Conservation (phyloP, 75 land plant species). For the Adiantum capillusveneris region DNA sequence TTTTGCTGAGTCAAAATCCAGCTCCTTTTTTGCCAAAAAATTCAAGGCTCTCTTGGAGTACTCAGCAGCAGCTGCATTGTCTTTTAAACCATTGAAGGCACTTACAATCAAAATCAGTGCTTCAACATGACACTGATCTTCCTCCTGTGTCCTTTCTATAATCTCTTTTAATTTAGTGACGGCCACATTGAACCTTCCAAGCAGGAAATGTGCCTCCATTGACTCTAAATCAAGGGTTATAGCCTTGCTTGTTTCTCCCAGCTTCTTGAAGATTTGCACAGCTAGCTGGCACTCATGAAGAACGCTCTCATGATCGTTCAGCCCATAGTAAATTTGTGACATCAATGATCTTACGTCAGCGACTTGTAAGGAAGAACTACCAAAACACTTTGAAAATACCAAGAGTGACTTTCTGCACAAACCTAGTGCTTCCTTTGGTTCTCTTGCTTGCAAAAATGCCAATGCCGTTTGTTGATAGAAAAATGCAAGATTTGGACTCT, state of each 20-base stretch:
- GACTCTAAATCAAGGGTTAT: not conserved
- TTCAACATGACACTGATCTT: not conserved
- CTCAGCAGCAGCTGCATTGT: not conserved
- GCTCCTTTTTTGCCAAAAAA: not conserved
- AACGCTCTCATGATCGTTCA: not conserved
- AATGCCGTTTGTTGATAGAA: not conserved
- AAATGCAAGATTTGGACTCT: not conserved
- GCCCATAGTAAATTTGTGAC: not conserved
- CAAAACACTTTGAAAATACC: not conserved
- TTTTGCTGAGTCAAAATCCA: not conserved
- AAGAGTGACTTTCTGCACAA: not conserved
- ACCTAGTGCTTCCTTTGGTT: not conserved
- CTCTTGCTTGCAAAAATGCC: not conserved
- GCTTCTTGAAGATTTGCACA: not conserved
- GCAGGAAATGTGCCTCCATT: not conserved
- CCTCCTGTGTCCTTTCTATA: not conserved
- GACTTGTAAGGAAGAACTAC: not conserved
- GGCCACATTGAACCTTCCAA: not conserved
- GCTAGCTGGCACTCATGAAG: not conserved
- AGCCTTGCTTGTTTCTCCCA: not conserved
- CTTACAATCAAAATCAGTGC: conserved; percentile 1
- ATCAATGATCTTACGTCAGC: not conserved
- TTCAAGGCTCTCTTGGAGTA: not conserved
- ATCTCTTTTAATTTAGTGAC: not conserved
- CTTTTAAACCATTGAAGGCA: not conserved